A percentile compares a stretch with the other conserved stretches of the same genome.
phyloP scores from a whole-genome alignment of 2,329 filamentous ascomycete species.

The Fusarium veterinarium region DNA sequence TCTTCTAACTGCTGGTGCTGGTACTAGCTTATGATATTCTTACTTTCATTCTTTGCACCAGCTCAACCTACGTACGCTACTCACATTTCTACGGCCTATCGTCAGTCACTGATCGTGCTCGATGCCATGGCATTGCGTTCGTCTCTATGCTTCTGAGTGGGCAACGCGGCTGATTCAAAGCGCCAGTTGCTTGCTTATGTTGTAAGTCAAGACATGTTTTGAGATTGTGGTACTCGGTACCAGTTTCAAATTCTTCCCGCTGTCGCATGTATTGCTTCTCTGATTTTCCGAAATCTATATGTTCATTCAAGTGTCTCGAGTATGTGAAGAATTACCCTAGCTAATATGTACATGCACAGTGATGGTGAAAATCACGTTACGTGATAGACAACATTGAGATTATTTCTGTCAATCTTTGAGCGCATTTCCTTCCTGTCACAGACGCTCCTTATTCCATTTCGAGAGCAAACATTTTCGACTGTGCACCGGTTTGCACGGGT shows the following conservation, averaged over 20 bases:
- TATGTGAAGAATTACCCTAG: neutral
- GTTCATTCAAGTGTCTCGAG: neutral
- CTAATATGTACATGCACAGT: conserved; percentile 18
- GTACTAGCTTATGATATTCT: conserved; percentile 36
- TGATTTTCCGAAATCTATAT: neutral
- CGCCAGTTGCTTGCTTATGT: conserved; percentile 24
- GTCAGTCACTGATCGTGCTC: conserved; percentile 14
- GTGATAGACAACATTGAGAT: conserved; percentile 2
- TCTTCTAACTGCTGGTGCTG: conserved; percentile 37
- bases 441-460: neutral
- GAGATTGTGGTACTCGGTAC: conserved; percentile 16
- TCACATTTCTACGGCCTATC: conserved; percentile 12
- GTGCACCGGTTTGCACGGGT: conserved; percentile 35
- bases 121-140: conserved; percentile 39
- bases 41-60: conserved; percentile 8
- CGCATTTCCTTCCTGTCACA: conserved; percentile 3
- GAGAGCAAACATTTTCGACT: conserved; percentile 7
- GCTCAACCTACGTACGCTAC: conserved; percentile 8
- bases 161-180: conserved; percentile 26
- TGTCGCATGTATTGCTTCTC: neutral
- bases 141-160: conserved; percentile 28
- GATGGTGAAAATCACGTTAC: conserved; percentile 7
- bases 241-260: conserved; percentile 23
- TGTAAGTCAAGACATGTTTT: conserved; percentile 37
- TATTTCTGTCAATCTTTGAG: conserved; percentile 10